A percentile compares a stretch with the other conserved stretches of the same genome.
phyloP scores from a whole-genome alignment of 139 green algal species.

The Volvox africanus region DNA sequence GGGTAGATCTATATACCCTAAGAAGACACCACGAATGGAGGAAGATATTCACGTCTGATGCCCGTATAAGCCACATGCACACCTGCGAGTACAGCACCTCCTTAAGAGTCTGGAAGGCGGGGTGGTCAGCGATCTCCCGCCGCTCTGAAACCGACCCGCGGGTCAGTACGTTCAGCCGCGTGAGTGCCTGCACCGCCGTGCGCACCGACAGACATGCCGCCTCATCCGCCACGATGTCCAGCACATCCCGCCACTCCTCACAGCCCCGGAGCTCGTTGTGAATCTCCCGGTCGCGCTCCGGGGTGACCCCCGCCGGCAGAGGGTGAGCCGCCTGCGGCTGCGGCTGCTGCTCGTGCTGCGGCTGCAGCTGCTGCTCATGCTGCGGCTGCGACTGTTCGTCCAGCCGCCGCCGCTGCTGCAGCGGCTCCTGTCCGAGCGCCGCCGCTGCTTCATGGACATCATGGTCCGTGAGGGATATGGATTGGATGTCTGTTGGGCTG shows the following conservation, averaged over 20 bases:
- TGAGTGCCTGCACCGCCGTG: constrained; percentile 29
- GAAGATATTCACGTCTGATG: too few relatives aligned
- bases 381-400: not conserved
- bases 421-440: not conserved
- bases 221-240: constrained; percentile 52
- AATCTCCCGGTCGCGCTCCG: constrained; percentile 24
- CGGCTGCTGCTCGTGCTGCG: not conserved
- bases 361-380: not conserved
- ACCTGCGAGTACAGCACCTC: constrained; percentile 19
- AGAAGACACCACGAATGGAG: too few relatives aligned
- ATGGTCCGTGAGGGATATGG: not conserved
- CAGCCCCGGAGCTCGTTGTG: constrained; percentile 50
- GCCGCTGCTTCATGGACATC: not conserved
- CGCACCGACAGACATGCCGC: not conserved
- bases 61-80: not conserved
- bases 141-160: not conserved
- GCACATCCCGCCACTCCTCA: constrained; percentile 55
- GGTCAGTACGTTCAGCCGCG: constrained; percentile 20
- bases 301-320: not conserved
- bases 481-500: too few relatives aligned
- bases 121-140: constrained; percentile 1
- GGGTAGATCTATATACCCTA: too few relatives aligned
- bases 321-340: not conserved
- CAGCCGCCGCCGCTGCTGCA: too few relatives aligned
- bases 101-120: not conserved